Evolutionary conservation across 2,329 filamentous ascomycete genomes (phyloP), one percentile per base, ranked within the genome.

Genomic region (Ophiosphaerella korrae): DNA sequence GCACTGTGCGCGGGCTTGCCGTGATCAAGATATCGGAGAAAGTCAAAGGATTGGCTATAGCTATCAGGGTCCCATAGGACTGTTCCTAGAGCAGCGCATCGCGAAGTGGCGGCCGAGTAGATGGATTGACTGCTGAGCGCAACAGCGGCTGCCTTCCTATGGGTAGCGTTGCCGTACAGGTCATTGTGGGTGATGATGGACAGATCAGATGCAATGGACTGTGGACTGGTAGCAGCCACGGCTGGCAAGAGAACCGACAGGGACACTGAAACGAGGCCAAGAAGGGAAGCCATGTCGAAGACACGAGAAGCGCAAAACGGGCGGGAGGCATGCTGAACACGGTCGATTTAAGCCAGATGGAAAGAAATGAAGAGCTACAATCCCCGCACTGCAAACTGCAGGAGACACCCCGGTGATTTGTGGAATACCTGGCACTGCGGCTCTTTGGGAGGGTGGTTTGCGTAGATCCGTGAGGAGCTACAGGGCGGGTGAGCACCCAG

Each of bases 171-270:
- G 34, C 60, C 59, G 44, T 66, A 63, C 8, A 68, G 50, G 42
- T 70, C 60, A 48, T 67, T 66, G 40, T 70, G 63, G 9, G 63
- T 62, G n/a, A 67, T 46, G 24, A 69, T 63, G 3, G 61, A 60
- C 37, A 74, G 31, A 42, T 72, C 68, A 38, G 64, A 68, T 23
- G 59, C 60, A 46, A 66, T 48, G 23, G 62, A 58, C 40, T 60
- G 52, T 18, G 66, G 62, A 41, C 57, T 64, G 21, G 63, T 52
- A 32, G 53, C 44, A 16, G 54, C 42, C 29, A 52, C 51, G 45
- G 40, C 44, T 35, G 49, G 45, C 47, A 51, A 46, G 45, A 53
- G 26, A 37, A 47, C 42, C 50, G 40, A 47, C 24, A 52, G 35
- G 16, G 45, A 51, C 12, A 49, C 16, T 2, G 33, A 42, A 50